Evolutionary conservation across 257 asterid species (phyloP), one percentile per base, ranked within the genome.

Genomic region (Solanum medicagineum): DNA sequence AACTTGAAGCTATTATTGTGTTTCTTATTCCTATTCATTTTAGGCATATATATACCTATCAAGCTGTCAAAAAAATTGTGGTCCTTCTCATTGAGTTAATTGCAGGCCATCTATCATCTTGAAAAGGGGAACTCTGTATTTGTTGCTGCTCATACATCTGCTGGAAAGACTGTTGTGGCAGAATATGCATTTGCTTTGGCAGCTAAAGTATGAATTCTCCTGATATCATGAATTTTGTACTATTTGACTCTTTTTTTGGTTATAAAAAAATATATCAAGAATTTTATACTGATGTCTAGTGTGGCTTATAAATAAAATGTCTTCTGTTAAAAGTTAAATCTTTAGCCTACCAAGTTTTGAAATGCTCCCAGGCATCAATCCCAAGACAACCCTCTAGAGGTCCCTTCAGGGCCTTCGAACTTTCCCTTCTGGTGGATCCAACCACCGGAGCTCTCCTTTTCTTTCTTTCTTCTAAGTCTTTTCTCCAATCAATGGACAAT

Each of bases 141-240:
- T 91, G 99, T 97, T 90, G 98, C 98, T 71, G 99, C 99, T 84
- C 99, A 68, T 68, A 68, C 77, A 55, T 97, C 99, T 83, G 99
- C 99, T 70, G 99, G 99, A 83, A 97, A 97, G 90, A 97, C 99
- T 54, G 99, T 90, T 86, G 97, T 94, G 86, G 99, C 99, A 32
- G 99, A 97, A 88, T 97, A 97, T 91, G 99, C 99, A 87, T 95
- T 97, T 88, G 99, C 99, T 86, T 90, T 97, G 89, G 98, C 99
- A 71, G 89, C 99, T 85, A 97, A 94, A 91, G 99, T 95, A 89
- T 68, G 95, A 36, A 54, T 36, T 83, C 53, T 62, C 20, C 45
- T 83, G 57, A 69, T 59, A 83, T 81, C 32, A 51, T 29, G 83
- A 55, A 16, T 77, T 24, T 51, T 77, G 26, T 77, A 53, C 65